Base-by-base conservation (phyloP, 352 stramenopile species). In the Hyaloperonospora brassicae region DNA sequence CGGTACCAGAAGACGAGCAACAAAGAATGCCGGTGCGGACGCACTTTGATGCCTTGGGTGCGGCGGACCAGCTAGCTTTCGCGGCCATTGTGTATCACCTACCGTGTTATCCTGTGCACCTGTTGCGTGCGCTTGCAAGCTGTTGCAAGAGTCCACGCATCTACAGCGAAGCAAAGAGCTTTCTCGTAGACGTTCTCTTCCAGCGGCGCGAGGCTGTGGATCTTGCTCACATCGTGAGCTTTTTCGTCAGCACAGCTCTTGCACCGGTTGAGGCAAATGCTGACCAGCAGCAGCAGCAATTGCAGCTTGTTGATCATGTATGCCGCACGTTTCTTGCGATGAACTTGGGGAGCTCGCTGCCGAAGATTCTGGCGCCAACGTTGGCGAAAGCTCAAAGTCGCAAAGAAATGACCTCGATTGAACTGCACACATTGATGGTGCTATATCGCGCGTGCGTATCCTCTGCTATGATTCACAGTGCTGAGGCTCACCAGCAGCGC, bases 121-220 rank as follows among this genome's bases (percentile, higher is more conserved):
- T 93, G 27, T 49, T 93, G n/a, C 78, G 79, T 44, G 78, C 74
- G 5, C 64, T 93, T 23, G 68, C 83, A 21, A 82, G 72, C 30
- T 90, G 79, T 60, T 89, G 83, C 61, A 90, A 93, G 55, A 88
- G 74, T 50, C 17, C 59, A 13, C 48, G 62, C 14, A 76, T 93
- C 9, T 56, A 76, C 46, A 55, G 70, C 23, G 66, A 89, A 35
- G 79, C 77, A n/a, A 93, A 93, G 65, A 89, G 69, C 30, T 93
- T 89, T 44, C 57, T 90, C 17, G 74, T 93, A 40, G 83, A 93
- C 43, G 87, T 93, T 62, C 38, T 93, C 1, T 75, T 84, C 56
- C 76, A 87, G 52, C 74, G 79, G 5, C 64, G 70, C 24, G 65
- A 84, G 22, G 60, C 51, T 49, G 53, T 93, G 39, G 78, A 93